Base-by-base conservation (phyloP, 1,284 basidiomycete genomes). In the Malassezia arunalokei region DNA sequence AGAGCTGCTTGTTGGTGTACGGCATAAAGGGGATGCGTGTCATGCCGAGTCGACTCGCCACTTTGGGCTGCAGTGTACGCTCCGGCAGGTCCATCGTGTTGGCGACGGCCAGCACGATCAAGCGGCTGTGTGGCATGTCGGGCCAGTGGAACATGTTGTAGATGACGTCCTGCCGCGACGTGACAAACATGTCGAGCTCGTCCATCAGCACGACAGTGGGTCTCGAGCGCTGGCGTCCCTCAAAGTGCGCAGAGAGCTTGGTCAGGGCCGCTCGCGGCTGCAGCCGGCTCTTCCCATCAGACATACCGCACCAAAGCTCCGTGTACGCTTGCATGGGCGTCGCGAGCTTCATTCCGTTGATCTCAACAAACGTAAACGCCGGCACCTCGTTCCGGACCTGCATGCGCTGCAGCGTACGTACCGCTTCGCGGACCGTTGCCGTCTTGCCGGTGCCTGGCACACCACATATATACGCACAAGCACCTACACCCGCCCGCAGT, bases 91-190 rank as follows among this genome's bases (percentile, higher is more conserved):
- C 92, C 86, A 96, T 94, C 27, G 92, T 91, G 73, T 98, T 98
- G 9, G 94, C 94, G 1, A 99, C 90, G 0, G 94, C 94, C 49
- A 99, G 81, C 2, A 99, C 92, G 47, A 96, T 83, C 12, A 99
- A 79, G 67, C 86, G 85, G 49, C 86, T 87, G 12, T 83, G 83
- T 0, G 81, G 79, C 53, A 92, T 78, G 8, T 88, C 91, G 1
- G 92, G 94, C 92, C 94, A 98, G 73, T 96, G 96, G 80, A 98
- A 98, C 75, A 98, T 92, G 73, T 96, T 96, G 76, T 98, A 98
- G 38, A 98, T 86, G 2, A 98, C 92, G 62, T 96, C 91, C 75
- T 98, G 92, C 69, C 94, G 92, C 20, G 84, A 78, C 0, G 92
- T 96, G 59, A 98, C 82, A 31, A 98, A 79, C 73, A 96, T 92